These are phyloP conservation scores for Dendrobium catenatum DNA, from an alignment of 106 monocot genomes.

Conservation along the genomic window DNA sequence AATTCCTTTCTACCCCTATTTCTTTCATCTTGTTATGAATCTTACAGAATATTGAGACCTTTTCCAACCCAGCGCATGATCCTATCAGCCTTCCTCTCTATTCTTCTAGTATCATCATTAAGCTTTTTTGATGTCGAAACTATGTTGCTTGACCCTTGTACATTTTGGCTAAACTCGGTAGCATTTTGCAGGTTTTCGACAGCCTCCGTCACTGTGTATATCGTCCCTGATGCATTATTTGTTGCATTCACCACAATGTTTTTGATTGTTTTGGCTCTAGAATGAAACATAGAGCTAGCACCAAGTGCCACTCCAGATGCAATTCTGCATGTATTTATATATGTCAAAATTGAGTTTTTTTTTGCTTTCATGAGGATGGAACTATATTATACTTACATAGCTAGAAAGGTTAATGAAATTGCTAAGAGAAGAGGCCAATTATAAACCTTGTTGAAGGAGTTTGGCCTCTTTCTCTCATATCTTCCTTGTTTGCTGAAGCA, in stretches of 20 bases:
- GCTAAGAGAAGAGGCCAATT: slow-evolving; percentile 30
- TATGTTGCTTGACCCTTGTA: slow-evolving; percentile 19
- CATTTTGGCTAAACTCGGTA: slow-evolving; percentile 14
- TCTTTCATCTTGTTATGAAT: background rate
- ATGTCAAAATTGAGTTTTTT: background rate
- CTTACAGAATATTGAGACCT: slow-evolving; percentile 81
- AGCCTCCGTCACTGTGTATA: slow-evolving; percentile 58
- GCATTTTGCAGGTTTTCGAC: slow-evolving; percentile 46
- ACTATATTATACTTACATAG: slow-evolving; percentile 47
- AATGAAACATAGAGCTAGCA: slow-evolving; percentile 51
- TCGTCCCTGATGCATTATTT: slow-evolving; percentile 53
- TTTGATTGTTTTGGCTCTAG: slow-evolving; percentile 50
- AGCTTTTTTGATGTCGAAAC: slow-evolving; percentile 43
- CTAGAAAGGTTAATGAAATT: slow-evolving; percentile 37
- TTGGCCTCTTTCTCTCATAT: slow-evolving; percentile 13
- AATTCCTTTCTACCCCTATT: background rate
- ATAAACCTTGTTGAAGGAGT: slow-evolving; percentile 15
- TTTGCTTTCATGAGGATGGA: background rate
- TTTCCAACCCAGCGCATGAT: slow-evolving; percentile 37
- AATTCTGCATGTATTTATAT: slow-evolving; percentile 33
- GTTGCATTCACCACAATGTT: slow-evolving; percentile 46
- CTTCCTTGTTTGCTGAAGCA: slow-evolving; percentile 19
- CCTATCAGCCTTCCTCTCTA: slow-evolving; percentile 50
- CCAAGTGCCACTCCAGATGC: slow-evolving; percentile 56
- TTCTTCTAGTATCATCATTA: slow-evolving; percentile 37